Base-by-base conservation (phyloP, 345 rosid species). In the Ceriops zippeliana region DNA sequence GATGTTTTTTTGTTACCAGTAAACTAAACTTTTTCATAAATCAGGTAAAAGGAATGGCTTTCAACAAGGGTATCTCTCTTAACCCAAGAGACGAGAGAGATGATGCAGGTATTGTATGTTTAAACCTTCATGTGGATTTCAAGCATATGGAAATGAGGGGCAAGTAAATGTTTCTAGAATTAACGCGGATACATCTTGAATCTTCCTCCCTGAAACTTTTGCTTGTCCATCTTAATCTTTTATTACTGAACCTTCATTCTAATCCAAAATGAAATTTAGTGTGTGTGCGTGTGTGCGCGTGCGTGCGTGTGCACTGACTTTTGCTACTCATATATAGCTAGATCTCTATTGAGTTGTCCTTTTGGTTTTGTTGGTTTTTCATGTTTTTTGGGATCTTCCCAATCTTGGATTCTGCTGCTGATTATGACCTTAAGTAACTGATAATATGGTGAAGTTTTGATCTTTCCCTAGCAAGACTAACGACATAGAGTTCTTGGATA, bases 41-140 rank as follows among this genome's bases (percentile, higher is more conserved):
- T 70, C 77, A 93, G 97, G 98, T 86, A 53, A 93, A 93, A 86
- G 98, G 98, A 51, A 93, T 90, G 98, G 93, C 97, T 70, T 84
- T 85, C 61, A 87, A 89, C 85, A 89, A 89, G 67, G 97, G 95
- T 52, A 32, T 87, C 62, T 27, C 80, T 65, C 82, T 90, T 52
- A 85, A 75, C 31, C 73, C 90, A 26, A 67, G 81, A 17, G 76
- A 78, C 73, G 98, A 91, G 81, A 87, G 96, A 74, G 83, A 87
- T 64, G 87, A 84, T 74, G 97, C 98, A 69, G 97, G 96, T 85
- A 76, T 42, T 37, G 6, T 64, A 17, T 56, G 52, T 34, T 63
- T 46, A 0, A 4, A 13, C 9, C 49, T 51, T 8, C 24, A 34
- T 60, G 35, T 68, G 21, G 28, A 28, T 31, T 30, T 65, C 42